Conservation (phyloP, 306 rosid genomes). For the Mimosa bimucronata region DNA sequence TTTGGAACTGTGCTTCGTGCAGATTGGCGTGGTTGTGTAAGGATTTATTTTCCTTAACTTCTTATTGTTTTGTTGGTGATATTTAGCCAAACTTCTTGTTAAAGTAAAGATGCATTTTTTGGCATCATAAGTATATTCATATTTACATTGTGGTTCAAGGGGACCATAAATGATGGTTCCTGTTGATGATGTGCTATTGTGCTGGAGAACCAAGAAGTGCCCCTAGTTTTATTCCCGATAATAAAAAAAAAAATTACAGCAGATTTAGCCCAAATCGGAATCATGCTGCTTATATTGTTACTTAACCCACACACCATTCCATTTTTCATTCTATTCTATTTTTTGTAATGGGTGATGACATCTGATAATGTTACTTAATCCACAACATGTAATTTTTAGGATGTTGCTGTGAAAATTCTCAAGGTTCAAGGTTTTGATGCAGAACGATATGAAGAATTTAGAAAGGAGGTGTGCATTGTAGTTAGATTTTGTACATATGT, state of each 20-base stretch:
- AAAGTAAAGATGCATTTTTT: conserved; percentile 16
- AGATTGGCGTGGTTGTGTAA: conserved; percentile 96
- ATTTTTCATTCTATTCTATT: not conserved
- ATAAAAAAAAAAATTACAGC: not conserved
- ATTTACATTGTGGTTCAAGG: not conserved
- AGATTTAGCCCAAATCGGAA: not conserved
- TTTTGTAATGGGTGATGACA: conserved; percentile 2
- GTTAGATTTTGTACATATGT: conserved; percentile 13
- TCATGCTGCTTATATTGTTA: not conserved
- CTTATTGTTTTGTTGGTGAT: not conserved
- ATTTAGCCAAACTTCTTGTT: not conserved
- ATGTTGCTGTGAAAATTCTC: conserved; percentile 96
- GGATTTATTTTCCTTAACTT: conserved; percentile 35
- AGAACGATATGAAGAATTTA: conserved; percentile 72
- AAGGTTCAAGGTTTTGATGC: conserved; percentile 81
- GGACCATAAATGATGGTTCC: not conserved
- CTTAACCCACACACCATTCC: not conserved
- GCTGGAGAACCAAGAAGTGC: not conserved
- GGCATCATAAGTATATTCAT: conserved; percentile 12
- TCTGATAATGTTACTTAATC: conserved; percentile 27
- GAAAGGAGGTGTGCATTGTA: conserved; percentile 69
- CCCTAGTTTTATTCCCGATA: not conserved
- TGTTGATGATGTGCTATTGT: not conserved
- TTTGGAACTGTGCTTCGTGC: conserved; percentile 94
- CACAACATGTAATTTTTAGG: conserved; percentile 53